Conservation (phyloP, 202 grass and related monocot genomes). For the Saccharum hybrid region DNA sequence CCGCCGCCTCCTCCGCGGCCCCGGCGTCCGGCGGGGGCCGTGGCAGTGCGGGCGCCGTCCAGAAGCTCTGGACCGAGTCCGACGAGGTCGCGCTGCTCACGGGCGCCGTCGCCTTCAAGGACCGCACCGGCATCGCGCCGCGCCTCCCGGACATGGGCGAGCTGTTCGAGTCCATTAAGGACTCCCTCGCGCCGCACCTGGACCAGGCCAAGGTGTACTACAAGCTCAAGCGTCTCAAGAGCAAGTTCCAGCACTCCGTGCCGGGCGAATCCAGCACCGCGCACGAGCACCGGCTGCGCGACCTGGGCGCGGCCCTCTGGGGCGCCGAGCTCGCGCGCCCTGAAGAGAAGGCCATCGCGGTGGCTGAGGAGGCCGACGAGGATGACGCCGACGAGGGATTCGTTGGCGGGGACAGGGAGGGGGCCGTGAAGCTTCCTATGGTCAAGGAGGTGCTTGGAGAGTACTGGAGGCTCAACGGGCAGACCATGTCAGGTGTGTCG, state of each 20-base stretch:
- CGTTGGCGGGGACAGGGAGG: not conserved
- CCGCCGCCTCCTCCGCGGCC: not conserved
- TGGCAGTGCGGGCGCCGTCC: slow-evolving; percentile 7
- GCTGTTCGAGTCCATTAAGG: slow-evolving; percentile 62
- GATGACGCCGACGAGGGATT: not conserved
- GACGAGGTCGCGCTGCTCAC: slow-evolving; percentile 66
- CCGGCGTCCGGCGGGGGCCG: not conserved
- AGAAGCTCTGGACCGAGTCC: slow-evolving; percentile 73
- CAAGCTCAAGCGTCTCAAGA: slow-evolving; percentile 94
- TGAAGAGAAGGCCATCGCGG: not conserved
- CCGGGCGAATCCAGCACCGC: slow-evolving; percentile 11
- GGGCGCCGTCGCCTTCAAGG: slow-evolving; percentile 57
- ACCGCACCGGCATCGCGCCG: slow-evolving; percentile 51
- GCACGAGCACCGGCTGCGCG: slow-evolving; percentile 58
- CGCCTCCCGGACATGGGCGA: slow-evolving; percentile 53
- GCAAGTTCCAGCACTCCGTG: slow-evolving; percentile 63
- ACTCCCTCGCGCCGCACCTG: slow-evolving; percentile 52
- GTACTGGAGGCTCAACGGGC: slow-evolving; percentile 59
- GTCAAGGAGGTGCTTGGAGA: slow-evolving; percentile 65
- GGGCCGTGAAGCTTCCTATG: slow-evolving; percentile 39
- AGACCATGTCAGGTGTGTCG: slow-evolving; percentile 50
- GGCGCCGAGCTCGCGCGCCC: slow-evolving; percentile 37
- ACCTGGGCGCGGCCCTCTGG: slow-evolving; percentile 66
- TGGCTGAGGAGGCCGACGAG: slow-evolving; percentile 40
- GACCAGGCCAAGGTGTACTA: slow-evolving; percentile 72